Percentiles rank a stretch among this genome's conserved stretches.
Conservation (phyloP, 495 filamentous ascomycete species). For the Hyaloscypha finlandica region DNA sequence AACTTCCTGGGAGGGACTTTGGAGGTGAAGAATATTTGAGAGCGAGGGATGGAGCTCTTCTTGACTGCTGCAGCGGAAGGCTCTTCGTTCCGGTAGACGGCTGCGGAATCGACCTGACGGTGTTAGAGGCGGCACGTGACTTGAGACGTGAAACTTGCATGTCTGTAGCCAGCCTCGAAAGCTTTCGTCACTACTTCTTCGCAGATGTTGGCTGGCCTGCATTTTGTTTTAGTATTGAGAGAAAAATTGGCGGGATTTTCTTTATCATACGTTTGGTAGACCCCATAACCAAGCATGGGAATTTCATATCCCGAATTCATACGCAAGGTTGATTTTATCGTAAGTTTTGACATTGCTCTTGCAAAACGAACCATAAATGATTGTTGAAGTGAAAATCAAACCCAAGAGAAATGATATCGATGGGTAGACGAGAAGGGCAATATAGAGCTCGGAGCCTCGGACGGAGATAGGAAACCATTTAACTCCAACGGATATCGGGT, state of each 20-base stretch:
- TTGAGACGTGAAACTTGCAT: constrained; percentile 21
- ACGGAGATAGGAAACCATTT: too few relatives aligned
- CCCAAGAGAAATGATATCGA: too few relatives aligned
- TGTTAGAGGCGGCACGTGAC: background rate
- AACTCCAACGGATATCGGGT: too few relatives aligned
- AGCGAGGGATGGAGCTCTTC: constrained; percentile 54
- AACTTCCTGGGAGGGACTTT: constrained; percentile 54
- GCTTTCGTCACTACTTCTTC: constrained; percentile 48
- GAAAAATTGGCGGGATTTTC: constrained; percentile 8
- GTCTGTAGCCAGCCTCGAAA: constrained; percentile 44
- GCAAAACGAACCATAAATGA: too few relatives aligned
- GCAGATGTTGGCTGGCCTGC: constrained; percentile 6
- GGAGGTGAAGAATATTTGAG: constrained; percentile 68
- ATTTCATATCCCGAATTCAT: constrained; percentile 77
- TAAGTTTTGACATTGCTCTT: constrained; percentile 53
- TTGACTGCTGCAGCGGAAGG: constrained; percentile 62
- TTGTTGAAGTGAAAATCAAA: too few relatives aligned
- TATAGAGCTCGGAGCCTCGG: too few relatives aligned
- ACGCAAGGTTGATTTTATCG: constrained; percentile 62
- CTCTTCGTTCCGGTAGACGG: constrained; percentile 67
- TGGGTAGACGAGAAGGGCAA: too few relatives aligned
- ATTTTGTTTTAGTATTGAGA: background rate
- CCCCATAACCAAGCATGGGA: constrained; percentile 72
- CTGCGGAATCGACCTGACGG: constrained; percentile 62
- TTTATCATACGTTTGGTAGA: constrained; percentile 66